Base-by-base conservation (phyloP, 306 rosid genomes). In the Pachyrhizus erosus region DNA sequence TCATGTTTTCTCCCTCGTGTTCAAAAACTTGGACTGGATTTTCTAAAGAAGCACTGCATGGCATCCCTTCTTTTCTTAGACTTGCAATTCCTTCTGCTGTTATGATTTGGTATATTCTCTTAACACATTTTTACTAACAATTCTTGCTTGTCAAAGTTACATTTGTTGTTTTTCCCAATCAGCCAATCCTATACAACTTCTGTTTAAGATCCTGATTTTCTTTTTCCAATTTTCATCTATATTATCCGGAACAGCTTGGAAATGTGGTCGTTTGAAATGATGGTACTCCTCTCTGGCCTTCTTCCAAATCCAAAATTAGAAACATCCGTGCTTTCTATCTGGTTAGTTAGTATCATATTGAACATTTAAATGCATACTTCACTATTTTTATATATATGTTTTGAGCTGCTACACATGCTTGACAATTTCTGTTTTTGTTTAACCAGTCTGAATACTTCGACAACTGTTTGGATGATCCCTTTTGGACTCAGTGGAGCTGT, bases 41-140 rank as follows among this genome's bases (percentile, higher is more conserved):
- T 58, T 91, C 92, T 2, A 73, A 33, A 43, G 90, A 90, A 42
- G 92, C 94, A 40, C 79, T 90, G 24, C 88, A 69, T 40, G 77
- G 82, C 24, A 75, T 90, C 37, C 82, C 76, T 26, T 70, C 80
- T 54, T 90, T 92, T 81, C 60, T 92, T 12, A 86, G 70, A 76
- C 91, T 94, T 14, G 93, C 92, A 33, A 80, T 92, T 85, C 98
- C 97, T 78, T 92, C 94, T 0, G 92, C 98, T 57, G 55, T 85
- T 45, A 92, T 94, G 95, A 91, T 90, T 65, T 94, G 98, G 97
- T 93, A 64, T 82, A 84, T 23, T 78, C 34, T 70, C 60, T 24
- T 79, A 62, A 7, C 17, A 40, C 21, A 14, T 27, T 58, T 51
- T 43, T 58, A 18, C 26, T 29, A 80, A 15, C 75, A 71, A 67